Percentiles rank a stretch among this genome's conserved stretches.
Conservation (phyloP, 306 rosid genomes). For the Cicer pinnatifidum region DNA sequence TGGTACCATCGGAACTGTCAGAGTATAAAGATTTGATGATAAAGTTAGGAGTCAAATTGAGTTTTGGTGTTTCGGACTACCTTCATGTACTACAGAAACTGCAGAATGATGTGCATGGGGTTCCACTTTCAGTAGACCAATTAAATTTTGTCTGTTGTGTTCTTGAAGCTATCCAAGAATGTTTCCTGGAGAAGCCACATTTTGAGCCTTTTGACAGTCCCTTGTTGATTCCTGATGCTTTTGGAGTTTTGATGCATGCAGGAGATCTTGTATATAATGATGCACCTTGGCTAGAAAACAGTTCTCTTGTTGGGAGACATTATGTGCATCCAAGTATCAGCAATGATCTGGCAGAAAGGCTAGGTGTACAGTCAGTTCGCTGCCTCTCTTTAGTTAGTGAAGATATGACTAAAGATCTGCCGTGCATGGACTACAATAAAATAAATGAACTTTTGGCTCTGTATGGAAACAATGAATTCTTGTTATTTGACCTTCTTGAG, state of each 20-base stretch:
- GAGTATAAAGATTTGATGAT: conserved; percentile 79
- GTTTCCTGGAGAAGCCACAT: conserved; percentile 67
- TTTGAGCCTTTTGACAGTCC: conserved; percentile 61
- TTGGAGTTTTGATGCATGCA: conserved; percentile 72
- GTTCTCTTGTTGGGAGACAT: conserved; percentile 69
- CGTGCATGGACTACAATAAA: conserved; percentile 88
- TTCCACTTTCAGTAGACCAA: conserved; percentile 78
- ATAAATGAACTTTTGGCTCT: conserved; percentile 74
- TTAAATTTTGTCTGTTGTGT: conserved; percentile 80
- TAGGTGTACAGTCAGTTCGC: conserved; percentile 85
- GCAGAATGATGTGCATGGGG: conserved; percentile 72
- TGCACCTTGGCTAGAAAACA: conserved; percentile 94
- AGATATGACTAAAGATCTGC: conserved; percentile 84
- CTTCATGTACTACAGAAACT: conserved; percentile 71
- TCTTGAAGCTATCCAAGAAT: conserved; percentile 89
- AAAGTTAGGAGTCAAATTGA: conserved; percentile 74
- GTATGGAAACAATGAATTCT: conserved; percentile 75
- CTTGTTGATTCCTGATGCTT: conserved; percentile 80
- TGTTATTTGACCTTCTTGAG: conserved; percentile 93
- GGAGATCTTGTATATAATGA: conserved; percentile 87
- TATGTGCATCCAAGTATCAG: conserved; percentile 86
- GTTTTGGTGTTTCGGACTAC: conserved; percentile 80
- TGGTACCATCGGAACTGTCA: conserved; percentile 90
- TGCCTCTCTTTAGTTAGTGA: conserved; percentile 87
- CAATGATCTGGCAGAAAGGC: conserved; percentile 85